Conservation (phyloP, 345 rosid species). For the Dovyalis caffra region DNA sequence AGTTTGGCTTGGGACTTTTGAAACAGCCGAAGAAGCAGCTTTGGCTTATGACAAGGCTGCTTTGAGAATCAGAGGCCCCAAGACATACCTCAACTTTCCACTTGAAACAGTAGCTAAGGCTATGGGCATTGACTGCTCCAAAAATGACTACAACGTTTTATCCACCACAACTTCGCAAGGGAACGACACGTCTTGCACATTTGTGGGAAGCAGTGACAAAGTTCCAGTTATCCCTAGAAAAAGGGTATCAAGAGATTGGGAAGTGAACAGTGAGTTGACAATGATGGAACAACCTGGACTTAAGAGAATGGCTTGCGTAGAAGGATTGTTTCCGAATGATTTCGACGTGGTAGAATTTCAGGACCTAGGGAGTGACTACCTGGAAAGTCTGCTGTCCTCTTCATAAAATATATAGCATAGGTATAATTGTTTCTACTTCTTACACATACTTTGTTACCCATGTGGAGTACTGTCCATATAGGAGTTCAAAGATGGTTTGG, state of each 20-base stretch:
- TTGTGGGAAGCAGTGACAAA: not conserved
- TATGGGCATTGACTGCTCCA: conserved; percentile 23
- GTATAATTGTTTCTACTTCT: not conserved
- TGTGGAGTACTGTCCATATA: not conserved
- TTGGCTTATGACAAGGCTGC: conserved; percentile 92
- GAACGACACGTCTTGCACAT: not conserved
- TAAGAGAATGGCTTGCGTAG: conserved; percentile 33
- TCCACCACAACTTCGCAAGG: not conserved
- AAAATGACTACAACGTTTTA: conserved; percentile 1
- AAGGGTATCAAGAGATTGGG: conserved; percentile 34
- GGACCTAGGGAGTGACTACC: conserved; percentile 71
- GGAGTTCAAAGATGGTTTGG: not conserved
- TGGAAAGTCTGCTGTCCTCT: conserved; percentile 62
- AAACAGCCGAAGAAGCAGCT: conserved; percentile 87
- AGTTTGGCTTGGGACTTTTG: conserved; percentile 89
- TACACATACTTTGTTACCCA: not conserved
- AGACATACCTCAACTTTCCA: conserved; percentile 72
- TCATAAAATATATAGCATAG: conserved; percentile 22
- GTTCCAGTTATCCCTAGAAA: not conserved
- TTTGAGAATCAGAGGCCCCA: conserved; percentile 68
- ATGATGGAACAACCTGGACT: conserved; percentile 29
- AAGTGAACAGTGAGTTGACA: conserved; percentile 2
- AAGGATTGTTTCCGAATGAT: conserved; percentile 25
- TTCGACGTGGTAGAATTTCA: conserved; percentile 55
- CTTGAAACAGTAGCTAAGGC: conserved; percentile 48